phyloP scores from a whole-genome alignment of 2,329 filamentous ascomycete species.

The Nemania serpens region DNA sequence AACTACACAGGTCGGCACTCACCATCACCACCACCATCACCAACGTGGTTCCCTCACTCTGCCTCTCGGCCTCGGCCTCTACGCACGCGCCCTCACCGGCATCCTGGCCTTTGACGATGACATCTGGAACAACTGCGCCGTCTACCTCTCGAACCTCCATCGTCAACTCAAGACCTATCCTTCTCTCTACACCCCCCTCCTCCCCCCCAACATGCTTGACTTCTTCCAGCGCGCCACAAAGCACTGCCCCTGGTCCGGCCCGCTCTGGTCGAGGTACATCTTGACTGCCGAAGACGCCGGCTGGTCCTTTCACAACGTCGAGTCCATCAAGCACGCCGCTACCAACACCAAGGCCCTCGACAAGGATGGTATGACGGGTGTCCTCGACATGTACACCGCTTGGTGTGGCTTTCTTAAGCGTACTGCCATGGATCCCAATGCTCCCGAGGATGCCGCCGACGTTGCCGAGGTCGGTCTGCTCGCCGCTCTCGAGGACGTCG shows the following conservation, averaged over 20 bases:
- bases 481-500: conserved; percentile 83
- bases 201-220: conserved; percentile 62
- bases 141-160: conserved; percentile 67
- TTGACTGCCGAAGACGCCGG: conserved; percentile 80
- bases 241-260: conserved; percentile 92
- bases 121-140: conserved; percentile 83
- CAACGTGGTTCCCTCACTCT: conserved; percentile 47
- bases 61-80: conserved; percentile 67
- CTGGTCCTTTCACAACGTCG: conserved; percentile 77
- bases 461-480: conserved; percentile 88
- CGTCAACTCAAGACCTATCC: conserved; percentile 46
- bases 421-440: conserved; percentile 74
- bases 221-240: conserved; percentile 80
- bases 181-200: conserved; percentile 46
- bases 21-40: conserved; percentile 4
- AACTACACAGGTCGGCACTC: background rate
- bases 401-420: conserved; percentile 96
- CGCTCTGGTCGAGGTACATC: conserved; percentile 88
- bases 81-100: conserved; percentile 73
- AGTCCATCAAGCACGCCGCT: conserved; percentile 88
- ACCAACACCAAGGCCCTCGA: conserved; percentile 86
- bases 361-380: conserved; percentile 81
- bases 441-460: conserved; percentile 81
- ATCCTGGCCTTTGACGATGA: conserved; percentile 74
- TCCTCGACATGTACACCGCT: conserved; percentile 87